Conservation (phyloP, 108 stramenopile genomes). For the Fragilaria radians region DNA sequence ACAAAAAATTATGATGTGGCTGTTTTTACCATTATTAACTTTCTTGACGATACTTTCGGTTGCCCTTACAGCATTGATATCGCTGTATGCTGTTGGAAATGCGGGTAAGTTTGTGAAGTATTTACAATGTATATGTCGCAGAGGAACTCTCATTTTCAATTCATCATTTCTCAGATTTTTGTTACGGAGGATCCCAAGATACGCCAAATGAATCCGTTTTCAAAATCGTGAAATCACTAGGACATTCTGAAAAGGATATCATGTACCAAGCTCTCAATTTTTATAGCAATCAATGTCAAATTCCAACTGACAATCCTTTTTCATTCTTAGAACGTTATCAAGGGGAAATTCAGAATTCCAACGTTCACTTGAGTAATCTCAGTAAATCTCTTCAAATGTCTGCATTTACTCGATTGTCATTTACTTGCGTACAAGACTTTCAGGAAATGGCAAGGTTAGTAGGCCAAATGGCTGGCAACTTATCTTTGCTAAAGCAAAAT, state of each 20-base stretch:
- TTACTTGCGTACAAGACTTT: slow-evolving; percentile 25
- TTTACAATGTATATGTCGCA: no score
- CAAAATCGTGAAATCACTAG: slow-evolving; percentile 12
- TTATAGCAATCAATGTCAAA: slow-evolving; percentile 11
- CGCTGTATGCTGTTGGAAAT: slow-evolving; percentile 3
- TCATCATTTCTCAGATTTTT: slow-evolving; percentile 15
- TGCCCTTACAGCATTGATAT: neutral
- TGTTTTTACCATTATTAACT: slow-evolving; percentile 21
- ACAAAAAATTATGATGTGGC: slow-evolving; percentile 17
- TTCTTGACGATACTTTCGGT: slow-evolving; percentile 14
- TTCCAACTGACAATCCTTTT: slow-evolving; percentile 16
- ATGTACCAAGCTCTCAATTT: neutral
- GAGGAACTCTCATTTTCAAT: no score
- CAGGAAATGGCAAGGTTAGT: slow-evolving; percentile 10
- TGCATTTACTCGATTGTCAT: slow-evolving; percentile 9
- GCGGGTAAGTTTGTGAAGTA: slow-evolving; percentile 13
- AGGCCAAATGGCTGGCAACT: slow-evolving; percentile 8
- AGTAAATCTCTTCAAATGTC: neutral
- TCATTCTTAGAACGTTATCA: slow-evolving; percentile 22
- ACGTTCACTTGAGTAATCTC: neutral
- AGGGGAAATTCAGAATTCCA: slow-evolving; percentile 6
- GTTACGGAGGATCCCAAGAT: slow-evolving; percentile 8
- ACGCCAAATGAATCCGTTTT: slow-evolving; percentile 21
- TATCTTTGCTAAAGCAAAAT: slow-evolving; percentile 10
- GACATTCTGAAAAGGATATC: neutral